Evolutionary conservation across 495 filamentous ascomycete species (phyloP), one percentile per base, ranked within the genome.

Genomic region (Penicillium goetzii): DNA sequence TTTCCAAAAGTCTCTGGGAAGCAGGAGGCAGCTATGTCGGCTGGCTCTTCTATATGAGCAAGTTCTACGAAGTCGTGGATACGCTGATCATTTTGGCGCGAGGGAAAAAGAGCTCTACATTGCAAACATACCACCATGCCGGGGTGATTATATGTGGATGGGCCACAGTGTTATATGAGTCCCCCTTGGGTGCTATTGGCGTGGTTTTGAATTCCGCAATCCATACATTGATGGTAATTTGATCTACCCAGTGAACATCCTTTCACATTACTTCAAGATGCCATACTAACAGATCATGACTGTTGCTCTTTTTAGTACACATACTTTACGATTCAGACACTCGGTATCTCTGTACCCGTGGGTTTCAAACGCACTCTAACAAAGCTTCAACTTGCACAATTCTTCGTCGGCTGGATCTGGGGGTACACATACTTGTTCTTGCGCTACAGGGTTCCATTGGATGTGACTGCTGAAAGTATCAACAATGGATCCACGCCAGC

Each of bases 41-140:
- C 72, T 97, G 92, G 92, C 74, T 91, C 52, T 97, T 96, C 80
- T 96, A 96, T 72, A 80, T 96, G 57, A 92, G 88, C 83, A 97
- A 97, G 78, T 93, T 94, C 76, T 97, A 97, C 75, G 92, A 96
- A 74, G 89, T 95, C 49, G 51, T 96, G 30, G 92, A 97, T 74
- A 96, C 92, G 10, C 75, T 88, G 34, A 92, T 97, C 68, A 92
- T 96, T 70, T 80, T 96, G 45, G 86, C 88, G 47, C 93, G 94
- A 79, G 92, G 92, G 56, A 95, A 92, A 80, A 78, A 84, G 60
- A 90, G 88, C 76, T 89, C 89, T 17, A 88, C 86, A 19, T 80
- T 97, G 50, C 92, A 96, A 80, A 93, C 89, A 1, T 97, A 92
- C 68, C 92, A 96, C 75, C 92, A 97, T 71, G 87, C 90, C 33